phyloP scores from a whole-genome alignment of 306 rosid genomes.

The Sphenostylis stenocarpa region DNA sequence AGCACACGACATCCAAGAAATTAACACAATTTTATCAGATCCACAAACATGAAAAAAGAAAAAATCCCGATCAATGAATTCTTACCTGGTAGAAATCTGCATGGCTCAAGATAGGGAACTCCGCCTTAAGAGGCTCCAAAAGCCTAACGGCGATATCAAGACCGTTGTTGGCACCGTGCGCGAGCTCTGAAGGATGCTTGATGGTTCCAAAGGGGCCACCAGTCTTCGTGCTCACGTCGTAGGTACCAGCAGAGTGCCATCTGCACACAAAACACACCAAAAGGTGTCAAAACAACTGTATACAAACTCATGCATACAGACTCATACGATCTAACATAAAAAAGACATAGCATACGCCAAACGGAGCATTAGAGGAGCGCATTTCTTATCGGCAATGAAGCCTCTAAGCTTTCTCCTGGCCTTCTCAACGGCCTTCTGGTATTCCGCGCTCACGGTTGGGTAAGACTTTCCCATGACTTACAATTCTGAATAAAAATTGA shows the following conservation, averaged over 20 bases:
- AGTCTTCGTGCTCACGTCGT: constrained; percentile 57
- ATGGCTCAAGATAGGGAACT: constrained; percentile 67
- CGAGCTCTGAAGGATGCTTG: constrained; percentile 54
- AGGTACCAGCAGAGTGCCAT: constrained; percentile 99
- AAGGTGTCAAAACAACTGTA: background rate
- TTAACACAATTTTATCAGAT: background rate
- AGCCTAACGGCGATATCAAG: constrained; percentile 92
- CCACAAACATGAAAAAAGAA: background rate
- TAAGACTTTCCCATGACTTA: constrained; percentile 71
- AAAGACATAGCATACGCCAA: constrained; percentile 54
- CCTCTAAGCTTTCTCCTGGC: constrained; percentile 94
- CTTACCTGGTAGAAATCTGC: constrained; percentile 92
- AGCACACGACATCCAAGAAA: background rate
- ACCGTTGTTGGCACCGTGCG: constrained; percentile 82
- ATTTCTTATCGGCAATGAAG: constrained; percentile 82
- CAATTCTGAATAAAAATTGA: constrained; percentile 12
- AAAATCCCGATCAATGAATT: rapidly evolving
- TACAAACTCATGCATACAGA: no score
- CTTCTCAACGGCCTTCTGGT: constrained; percentile 75
- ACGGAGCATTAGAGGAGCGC: constrained; percentile 91
- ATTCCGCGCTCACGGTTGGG: constrained; percentile 82
- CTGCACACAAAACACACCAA: constrained; percentile 31
- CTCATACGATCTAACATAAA: background rate
- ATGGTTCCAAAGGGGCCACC: constrained; percentile 99
- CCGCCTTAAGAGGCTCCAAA: constrained; percentile 84